Evolutionary conservation across 805 yeast genomes (phyloP), one percentile per base, ranked within the genome.

Genomic region (Candida maris): DNA sequence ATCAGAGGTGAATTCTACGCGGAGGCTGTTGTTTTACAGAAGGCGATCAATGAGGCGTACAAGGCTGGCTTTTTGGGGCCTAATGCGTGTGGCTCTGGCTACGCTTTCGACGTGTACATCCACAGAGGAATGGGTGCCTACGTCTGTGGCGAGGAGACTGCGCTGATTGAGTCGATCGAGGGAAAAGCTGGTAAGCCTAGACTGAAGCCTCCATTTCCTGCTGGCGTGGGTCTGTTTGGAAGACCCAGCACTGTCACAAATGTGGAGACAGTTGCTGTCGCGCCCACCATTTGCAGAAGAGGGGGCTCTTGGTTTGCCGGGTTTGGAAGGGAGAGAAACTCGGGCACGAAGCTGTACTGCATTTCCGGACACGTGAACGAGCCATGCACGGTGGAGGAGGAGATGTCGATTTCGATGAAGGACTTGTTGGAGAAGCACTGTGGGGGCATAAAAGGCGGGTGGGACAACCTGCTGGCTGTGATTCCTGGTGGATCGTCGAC

Each of bases 61-160:
- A 71, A 72, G 44, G 86, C 78, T 32, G 95, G 95, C 2, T 69
- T 79, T 29, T 65, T 86, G 46, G 95, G 95, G 51, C 82, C 81
- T 60, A 73, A 86, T 57, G 88, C 93, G 4, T 86, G 95, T 65
- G 94, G 91, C 14, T 75, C 88, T 2, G 95, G 95, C 35, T 86
- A 78, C 62, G 79, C 77, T 52, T 85, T 85, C 54, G 95, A 86
- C 59, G 77, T 86, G 32, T 86, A 71, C 61, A 74, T 86, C 51
- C 95, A 86, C 67, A 78, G 95, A 58, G 95, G 95, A 49, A 84
- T 84, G 87, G 95, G 95, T 46, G 95, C 95, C 8, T 86, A 86
- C 64, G 75, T 86, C 34, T 86, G 95, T 66, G 95, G 95, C 54
- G 95, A 86, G 65, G 95, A 86, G 65, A 86, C 95, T 28, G 88